Conservation (phyloP, 805 yeast species). For the Ogataea corticis region DNA sequence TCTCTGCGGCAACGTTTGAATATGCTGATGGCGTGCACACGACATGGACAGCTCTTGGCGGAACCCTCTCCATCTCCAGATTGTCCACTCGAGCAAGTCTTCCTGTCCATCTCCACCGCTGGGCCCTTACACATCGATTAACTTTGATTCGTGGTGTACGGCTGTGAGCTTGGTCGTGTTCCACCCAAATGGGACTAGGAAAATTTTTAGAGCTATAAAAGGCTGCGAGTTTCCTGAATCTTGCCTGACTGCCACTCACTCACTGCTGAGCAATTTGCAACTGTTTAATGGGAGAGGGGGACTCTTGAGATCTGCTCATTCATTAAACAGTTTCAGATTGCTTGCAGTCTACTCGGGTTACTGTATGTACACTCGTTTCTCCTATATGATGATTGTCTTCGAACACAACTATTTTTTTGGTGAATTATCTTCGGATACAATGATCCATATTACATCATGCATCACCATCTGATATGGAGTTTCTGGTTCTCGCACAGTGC, state of each 20-base stretch:
- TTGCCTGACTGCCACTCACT: too few relatives aligned
- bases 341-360: neutral
- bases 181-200: neutral
- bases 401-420: constrained; percentile 34
- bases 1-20: too few relatives aligned
- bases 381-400: constrained; percentile 38
- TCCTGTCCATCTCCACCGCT: too few relatives aligned
- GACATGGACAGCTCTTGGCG: too few relatives aligned
- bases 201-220: neutral
- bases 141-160: neutral
- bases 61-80: too few relatives aligned
- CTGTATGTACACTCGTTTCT: constrained; percentile 4
- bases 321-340: neutral
- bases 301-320: too few relatives aligned
- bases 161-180: neutral
- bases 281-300: too few relatives aligned
- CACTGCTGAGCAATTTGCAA: too few relatives aligned
- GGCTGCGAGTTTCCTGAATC: too few relatives aligned
- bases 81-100: too few relatives aligned
- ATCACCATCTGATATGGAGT: constrained; percentile 87
- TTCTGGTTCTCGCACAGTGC: neutral
- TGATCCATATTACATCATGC: constrained; percentile 91
- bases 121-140: too few relatives aligned
- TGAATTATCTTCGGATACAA: constrained; percentile 35
- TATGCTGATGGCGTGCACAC: too few relatives aligned